These are phyloP conservation scores for Lentinula sp. DNA, from an alignment of 768 basidiomycete species.

Conservation along the genomic window DNA sequence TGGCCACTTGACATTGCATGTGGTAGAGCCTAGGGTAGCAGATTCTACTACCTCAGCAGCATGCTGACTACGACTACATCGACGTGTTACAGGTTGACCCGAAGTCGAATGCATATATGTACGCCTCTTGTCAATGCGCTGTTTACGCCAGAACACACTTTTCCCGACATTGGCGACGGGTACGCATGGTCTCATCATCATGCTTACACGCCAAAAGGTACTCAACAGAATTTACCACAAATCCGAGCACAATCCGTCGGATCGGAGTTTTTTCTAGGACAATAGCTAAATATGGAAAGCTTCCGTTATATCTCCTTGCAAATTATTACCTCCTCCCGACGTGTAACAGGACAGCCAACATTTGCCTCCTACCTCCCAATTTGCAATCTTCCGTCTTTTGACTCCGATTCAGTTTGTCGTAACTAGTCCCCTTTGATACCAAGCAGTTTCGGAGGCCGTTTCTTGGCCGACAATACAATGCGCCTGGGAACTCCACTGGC, in stretches of 20 bases:
- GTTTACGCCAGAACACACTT: background rate
- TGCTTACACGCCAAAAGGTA: background rate
- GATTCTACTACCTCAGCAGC: background rate
- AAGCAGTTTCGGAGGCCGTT: too few species aligned
- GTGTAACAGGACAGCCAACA: too few species aligned
- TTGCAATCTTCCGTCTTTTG: too few species aligned
- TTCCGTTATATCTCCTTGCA: background rate
- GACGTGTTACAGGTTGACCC: background rate
- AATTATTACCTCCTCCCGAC: too few species aligned
- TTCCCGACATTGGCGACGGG: background rate
- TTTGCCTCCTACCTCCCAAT: too few species aligned
- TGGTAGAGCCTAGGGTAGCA: background rate
- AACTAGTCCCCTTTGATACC: too few species aligned
- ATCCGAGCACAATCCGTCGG: background rate
- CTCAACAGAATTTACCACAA: background rate
- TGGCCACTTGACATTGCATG: background rate
- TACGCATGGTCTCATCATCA: slow-evolving; percentile 3
- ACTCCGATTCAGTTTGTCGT: too few species aligned
- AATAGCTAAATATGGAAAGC: background rate
- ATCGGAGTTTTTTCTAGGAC: too few species aligned
- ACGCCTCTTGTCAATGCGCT: background rate
- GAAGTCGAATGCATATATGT: background rate
- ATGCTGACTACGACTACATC: background rate
- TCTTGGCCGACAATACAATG: too few species aligned
- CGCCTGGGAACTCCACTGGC: too few species aligned